These are phyloP conservation scores for Acer negundo DNA, from an alignment of 345 rosid genomes.

Conservation along the genomic window DNA sequence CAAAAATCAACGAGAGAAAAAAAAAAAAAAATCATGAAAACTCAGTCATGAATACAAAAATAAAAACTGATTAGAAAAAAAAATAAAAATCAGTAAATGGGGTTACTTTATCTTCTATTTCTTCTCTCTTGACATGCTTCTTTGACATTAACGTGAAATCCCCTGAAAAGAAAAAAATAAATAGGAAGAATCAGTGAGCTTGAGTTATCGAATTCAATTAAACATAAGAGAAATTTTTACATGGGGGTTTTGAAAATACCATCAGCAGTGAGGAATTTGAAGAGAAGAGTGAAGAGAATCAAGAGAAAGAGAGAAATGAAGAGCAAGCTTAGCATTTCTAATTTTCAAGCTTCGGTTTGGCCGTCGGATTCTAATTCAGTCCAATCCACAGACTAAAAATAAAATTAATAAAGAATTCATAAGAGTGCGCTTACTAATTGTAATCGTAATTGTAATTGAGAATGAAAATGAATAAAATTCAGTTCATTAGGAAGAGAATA, in stretches of 20 bases:
- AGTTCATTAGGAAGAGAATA: too few relatives aligned
- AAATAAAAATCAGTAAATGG: neutral
- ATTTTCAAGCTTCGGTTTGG: neutral
- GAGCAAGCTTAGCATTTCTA: conserved; percentile 37
- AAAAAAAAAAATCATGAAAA: neutral
- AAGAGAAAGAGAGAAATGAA: conserved; percentile 32
- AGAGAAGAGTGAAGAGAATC: conserved; percentile 31
- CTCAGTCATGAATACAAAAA: neutral
- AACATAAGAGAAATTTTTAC: neutral
- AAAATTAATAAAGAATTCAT: too few relatives aligned
- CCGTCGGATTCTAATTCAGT: neutral
- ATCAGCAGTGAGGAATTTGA: conserved; percentile 59
- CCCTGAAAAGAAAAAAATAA: conserved; percentile 40
- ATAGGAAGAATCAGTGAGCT: neutral
- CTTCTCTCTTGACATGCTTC: conserved; percentile 69
- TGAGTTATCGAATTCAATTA: neutral
- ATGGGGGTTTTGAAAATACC: conserved; percentile 38
- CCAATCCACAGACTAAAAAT: too few relatives aligned
- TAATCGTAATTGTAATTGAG: too few relatives aligned
- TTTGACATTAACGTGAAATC: conserved; percentile 74
- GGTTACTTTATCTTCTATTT: conserved; percentile 75
- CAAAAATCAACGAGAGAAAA: neutral
- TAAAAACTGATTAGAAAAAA: neutral
- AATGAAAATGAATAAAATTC: too few relatives aligned
- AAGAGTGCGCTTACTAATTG: too few relatives aligned